phyloP scores from a whole-genome alignment of 202 grass and related monocot species.

The Setaria viridis region DNA sequence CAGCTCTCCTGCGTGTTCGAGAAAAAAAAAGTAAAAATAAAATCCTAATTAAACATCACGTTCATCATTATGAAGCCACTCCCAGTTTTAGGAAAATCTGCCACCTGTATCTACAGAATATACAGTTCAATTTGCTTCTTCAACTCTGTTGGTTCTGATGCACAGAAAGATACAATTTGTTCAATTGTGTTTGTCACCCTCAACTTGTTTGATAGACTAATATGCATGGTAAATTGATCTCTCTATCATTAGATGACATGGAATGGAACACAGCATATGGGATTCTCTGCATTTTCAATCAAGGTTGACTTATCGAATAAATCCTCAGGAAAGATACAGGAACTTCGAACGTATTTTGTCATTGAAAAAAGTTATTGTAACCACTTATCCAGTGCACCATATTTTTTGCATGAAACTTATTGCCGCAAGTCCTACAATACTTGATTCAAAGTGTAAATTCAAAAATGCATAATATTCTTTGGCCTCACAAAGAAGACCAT shows the following conservation, averaged over 20 bases:
- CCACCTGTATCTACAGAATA: neutral
- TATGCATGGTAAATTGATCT: neutral
- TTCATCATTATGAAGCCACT: neutral
- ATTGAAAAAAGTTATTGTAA: neutral
- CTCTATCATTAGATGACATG: neutral
- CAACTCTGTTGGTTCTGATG: neutral
- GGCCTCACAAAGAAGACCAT: neutral
- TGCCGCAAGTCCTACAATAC: neutral
- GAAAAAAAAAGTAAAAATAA: neutral
- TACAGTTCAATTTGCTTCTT: neutral
- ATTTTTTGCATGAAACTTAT: neutral
- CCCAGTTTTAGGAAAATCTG: neutral
- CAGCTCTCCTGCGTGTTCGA: too few relatives aligned
- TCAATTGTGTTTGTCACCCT: neutral
- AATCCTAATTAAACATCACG: neutral
- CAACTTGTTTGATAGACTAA: neutral
- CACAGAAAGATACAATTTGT: constrained; percentile 3
- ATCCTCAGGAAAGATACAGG: neutral
- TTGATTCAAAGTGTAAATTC: neutral
- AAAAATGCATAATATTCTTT: neutral
- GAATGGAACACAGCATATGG: neutral
- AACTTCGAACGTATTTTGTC: neutral
- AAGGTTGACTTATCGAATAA: neutral
- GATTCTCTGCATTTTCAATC: neutral
- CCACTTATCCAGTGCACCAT: neutral